phyloP scores from a whole-genome alignment of 164 flowering plant species.

The Paratinospora sagittata region DNA sequence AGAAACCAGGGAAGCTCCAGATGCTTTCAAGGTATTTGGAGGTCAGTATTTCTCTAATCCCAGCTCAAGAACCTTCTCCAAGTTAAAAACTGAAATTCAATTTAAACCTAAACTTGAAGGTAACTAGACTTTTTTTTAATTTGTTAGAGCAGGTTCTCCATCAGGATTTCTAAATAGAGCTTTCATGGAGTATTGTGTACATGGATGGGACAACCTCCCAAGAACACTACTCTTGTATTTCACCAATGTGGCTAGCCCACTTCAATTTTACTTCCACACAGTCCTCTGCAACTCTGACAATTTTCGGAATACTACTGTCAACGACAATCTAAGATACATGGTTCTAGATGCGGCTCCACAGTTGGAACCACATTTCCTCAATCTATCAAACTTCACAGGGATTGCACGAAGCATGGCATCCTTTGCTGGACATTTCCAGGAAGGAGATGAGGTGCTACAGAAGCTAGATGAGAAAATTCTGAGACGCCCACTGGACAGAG shows the following conservation, averaged over 20 bases:
- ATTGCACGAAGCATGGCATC: constrained; percentile 24
- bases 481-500: constrained; percentile 17
- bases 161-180: constrained; percentile 38
- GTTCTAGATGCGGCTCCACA: constrained; percentile 5
- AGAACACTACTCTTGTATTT: constrained; percentile 47
- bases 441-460: constrained; percentile 21
- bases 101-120: not conserved
- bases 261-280: constrained; percentile 48
- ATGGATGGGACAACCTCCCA: constrained; percentile 53
- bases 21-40: constrained; percentile 34
- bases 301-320: constrained; percentile 36
- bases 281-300: constrained; percentile 46
- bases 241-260: constrained; percentile 32
- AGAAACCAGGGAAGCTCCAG: constrained; percentile 31
- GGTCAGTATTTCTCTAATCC: constrained; percentile 21
- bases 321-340: constrained; percentile 30
- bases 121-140: not conserved
- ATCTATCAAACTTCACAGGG: constrained; percentile 11
- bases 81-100: not conserved
- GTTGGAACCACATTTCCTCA: constrained; percentile 15
- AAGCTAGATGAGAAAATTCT: constrained; percentile 30
- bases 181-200: constrained; percentile 40
- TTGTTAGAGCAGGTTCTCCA: constrained; percentile 33
- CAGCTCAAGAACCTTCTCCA: not conserved
- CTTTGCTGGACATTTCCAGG: constrained; percentile 33